These are phyloP conservation scores for Exobasidium cylindrosporum DNA, from an alignment of 1,284 basidiomycete species.

Conservation along the genomic window DNA sequence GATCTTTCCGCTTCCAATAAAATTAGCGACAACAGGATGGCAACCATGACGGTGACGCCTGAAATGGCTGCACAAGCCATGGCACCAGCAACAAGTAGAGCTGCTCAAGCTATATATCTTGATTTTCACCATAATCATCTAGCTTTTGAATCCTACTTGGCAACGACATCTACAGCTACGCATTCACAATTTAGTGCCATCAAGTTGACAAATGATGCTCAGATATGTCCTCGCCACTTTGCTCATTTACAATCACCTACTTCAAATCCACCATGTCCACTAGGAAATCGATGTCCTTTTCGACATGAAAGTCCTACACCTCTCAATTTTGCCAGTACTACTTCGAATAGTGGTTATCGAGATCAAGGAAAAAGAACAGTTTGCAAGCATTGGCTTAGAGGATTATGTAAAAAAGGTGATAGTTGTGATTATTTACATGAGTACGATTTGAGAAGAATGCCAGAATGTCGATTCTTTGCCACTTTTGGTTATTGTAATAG, in stretches of 20 bases:
- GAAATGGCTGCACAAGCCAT: slow-evolving; percentile 2
- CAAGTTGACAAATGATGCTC: slow-evolving; percentile 17
- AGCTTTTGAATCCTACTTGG: slow-evolving; percentile 70
- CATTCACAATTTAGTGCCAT: slow-evolving; percentile 4
- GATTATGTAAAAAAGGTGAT: slow-evolving; percentile 96
- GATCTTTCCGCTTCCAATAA: too few species aligned
- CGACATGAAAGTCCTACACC: slow-evolving; percentile 82
- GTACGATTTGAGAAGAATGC: slow-evolving; percentile 96
- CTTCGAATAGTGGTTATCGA: slow-evolving; percentile 44
- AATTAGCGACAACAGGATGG: neutral
- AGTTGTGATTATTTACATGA: slow-evolving; percentile 98
- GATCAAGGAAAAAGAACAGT: slow-evolving; percentile 64
- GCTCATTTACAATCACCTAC: slow-evolving; percentile 11
- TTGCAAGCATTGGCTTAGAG: slow-evolving; percentile 99
- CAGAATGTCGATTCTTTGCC: slow-evolving; percentile 98
- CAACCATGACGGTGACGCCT: neutral
- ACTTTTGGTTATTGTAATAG: slow-evolving; percentile 97
- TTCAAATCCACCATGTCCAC: slow-evolving; percentile 64
- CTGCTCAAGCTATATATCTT: slow-evolving; percentile 58
- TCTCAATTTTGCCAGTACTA: slow-evolving; percentile 81
- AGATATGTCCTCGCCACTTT: slow-evolving; percentile 18
- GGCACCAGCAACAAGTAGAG: slow-evolving; percentile 7
- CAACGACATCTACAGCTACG: neutral
- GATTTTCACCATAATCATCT: slow-evolving; percentile 91
- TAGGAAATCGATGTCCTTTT: slow-evolving; percentile 81